These are phyloP conservation scores for Casuarina cunninghamiana DNA, from an alignment of 306 rosid species.

Conservation along the genomic window DNA sequence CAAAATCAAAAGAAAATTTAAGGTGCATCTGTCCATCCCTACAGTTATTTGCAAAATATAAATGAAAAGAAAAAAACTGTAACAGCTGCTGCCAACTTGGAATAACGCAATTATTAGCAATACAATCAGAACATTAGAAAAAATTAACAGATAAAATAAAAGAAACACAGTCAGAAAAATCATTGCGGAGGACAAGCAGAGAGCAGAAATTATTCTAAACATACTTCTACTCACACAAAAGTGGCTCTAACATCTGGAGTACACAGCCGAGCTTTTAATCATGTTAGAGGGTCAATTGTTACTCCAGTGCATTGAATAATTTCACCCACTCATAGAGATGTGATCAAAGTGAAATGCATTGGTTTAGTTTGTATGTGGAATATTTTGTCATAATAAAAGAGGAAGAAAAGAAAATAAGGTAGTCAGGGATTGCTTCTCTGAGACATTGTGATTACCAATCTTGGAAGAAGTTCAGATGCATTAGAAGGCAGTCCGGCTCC, in stretches of 20 bases:
- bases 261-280: neutral
- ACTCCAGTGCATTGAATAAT: neutral
- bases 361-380: neutral
- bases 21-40: neutral
- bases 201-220: neutral
- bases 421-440: constrained; percentile 9
- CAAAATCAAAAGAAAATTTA: neutral
- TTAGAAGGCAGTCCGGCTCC: constrained; percentile 86
- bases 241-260: neutral
- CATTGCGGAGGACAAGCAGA: neutral
- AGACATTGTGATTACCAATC: constrained; percentile 60
- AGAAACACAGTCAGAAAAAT: neutral
- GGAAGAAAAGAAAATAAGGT: constrained; percentile 16
- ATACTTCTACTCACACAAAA: neutral
- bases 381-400: neutral
- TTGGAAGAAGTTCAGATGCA: constrained; percentile 77
- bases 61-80: neutral
- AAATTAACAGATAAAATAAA: neutral
- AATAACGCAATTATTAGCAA: neutral
- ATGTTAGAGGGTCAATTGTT: neutral
- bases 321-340: neutral
- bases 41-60: neutral
- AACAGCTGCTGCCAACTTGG: neutral
- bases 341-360: neutral
- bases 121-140: neutral